Base-by-base conservation (phyloP, 306 rosid species). In the Medicago arabica region DNA sequence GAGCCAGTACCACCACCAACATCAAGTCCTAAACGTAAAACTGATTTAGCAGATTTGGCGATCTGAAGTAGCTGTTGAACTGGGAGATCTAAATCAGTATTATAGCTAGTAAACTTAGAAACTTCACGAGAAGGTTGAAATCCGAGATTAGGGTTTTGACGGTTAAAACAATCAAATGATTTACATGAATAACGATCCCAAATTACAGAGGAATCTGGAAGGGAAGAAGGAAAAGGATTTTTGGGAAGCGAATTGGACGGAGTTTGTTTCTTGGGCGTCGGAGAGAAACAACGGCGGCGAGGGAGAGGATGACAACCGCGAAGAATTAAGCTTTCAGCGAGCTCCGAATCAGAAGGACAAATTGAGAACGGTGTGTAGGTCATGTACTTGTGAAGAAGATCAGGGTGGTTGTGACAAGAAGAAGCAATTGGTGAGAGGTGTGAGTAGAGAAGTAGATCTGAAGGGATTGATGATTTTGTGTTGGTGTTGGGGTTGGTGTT, bases 291-390 rank as follows among this genome's bases (percentile, higher is more conserved):
- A 1, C 99, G 78, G 3, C 99, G 97, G 76, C 99, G 97, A 19
- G 99, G 99, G 77, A 95, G 99, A 0, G 99, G 99, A 80, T 92
- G 99, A 79, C 97, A 95, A 18, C 99, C 99, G 9, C 90, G 93
- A 31, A 95, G 91, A 46, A 83, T 85, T 9, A 95, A 87, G 7
- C 93, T 21, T 40, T 92, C 97, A 0, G 90, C 92, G 21, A 87
- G 34, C 72, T 88, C 96, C 2, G 92, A 78, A 77, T 87, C 96
- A 8, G 76, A 72, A 3, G 99, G 99, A 74, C 99, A 95, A 61
- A 58, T 69, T 1, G 96, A 81, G 84, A 89, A 95, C 0, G 93
- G 93, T 0, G 88, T 86, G 83, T 95, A 95, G 61, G 82, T 83
- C 99, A 95, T 95, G 79, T 82, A 95, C 68, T 71, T 82, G 76